Conservation (phyloP, 2,329 filamentous ascomycete genomes). For the Pseudogymnoascus verrucosus region DNA sequence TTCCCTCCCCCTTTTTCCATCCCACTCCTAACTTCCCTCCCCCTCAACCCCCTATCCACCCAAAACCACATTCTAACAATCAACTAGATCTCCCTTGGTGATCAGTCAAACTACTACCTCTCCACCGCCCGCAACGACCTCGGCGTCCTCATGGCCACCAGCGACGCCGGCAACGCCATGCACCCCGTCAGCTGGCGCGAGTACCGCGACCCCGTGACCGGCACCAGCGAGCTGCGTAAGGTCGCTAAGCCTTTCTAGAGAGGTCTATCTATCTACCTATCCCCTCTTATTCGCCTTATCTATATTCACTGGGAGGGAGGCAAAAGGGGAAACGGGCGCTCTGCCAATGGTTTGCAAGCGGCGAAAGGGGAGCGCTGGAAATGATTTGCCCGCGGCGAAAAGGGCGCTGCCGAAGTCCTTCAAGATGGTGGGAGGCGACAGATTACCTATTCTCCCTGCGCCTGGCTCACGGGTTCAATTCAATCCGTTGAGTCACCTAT, state of each 20-base stretch:
- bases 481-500: not conserved
- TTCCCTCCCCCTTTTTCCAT: not conserved
- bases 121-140: constrained; percentile 85
- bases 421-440: not conserved
- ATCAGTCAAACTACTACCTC: constrained; percentile 94
- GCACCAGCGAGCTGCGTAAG: constrained; percentile 71
- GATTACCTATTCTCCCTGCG: not conserved
- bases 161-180: constrained; percentile 84
- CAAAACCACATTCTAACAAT: not conserved
- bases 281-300: not conserved
- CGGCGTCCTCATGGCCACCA: constrained; percentile 87
- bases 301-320: not conserved
- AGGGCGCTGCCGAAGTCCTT: not conserved
- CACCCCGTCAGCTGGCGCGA: constrained; percentile 93
- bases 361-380: not conserved
- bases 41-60: constrained; percentile 12
- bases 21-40: not conserved
- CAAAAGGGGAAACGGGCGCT: not conserved
- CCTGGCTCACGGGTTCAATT: not conserved
- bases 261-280: not conserved
- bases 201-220: constrained; percentile 76
- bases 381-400: not conserved
- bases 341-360: not conserved
- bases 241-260: constrained; percentile 83
- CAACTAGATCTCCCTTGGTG: constrained; percentile 71